These are phyloP conservation scores for Plectranthus barbatus DNA, from an alignment of 257 asterid species.

Conservation along the genomic window DNA sequence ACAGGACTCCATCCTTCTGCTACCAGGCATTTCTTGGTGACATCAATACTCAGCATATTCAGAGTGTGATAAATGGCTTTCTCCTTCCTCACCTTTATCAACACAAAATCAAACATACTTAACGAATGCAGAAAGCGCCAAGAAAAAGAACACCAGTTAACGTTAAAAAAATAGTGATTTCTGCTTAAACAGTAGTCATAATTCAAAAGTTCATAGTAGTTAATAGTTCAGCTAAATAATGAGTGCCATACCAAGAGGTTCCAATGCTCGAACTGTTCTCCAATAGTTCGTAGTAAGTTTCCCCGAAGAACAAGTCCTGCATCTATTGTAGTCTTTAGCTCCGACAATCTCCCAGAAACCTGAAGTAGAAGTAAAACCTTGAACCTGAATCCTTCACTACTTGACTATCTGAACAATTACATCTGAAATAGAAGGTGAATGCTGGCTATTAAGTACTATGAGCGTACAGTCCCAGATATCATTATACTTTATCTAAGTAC, in stretches of 20 bases:
- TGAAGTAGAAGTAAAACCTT: constrained; percentile 19
- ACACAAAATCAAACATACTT: constrained; percentile 9
- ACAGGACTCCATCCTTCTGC: constrained; percentile 99
- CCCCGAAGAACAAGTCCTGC: constrained; percentile 87
- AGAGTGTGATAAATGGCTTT: constrained; percentile 91
- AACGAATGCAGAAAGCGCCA: constrained; percentile 9
- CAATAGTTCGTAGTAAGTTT: constrained; percentile 69
- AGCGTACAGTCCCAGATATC: neutral
- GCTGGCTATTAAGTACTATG: neutral
- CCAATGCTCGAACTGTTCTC: constrained; percentile 81
- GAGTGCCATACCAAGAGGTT: constrained; percentile 61
- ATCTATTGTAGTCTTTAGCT: constrained; percentile 88
- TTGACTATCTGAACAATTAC: neutral
- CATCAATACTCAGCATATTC: constrained; percentile 98
- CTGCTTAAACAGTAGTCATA: neutral
- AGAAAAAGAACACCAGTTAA: neutral
- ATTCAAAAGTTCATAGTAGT: neutral
- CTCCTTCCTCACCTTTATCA: constrained; percentile 78
- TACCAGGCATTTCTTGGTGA: constrained; percentile 90
- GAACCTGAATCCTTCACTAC: neutral
- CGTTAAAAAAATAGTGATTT: constrained; percentile 2
- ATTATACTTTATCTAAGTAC: too few relatives aligned
- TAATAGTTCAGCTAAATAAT: neutral
- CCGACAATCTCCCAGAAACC: constrained; percentile 83
- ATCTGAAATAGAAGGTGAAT: neutral